Evolutionary conservation across 805 yeast genomes (phyloP).

Genomic region (Nakazawaea pomicola): DNA sequence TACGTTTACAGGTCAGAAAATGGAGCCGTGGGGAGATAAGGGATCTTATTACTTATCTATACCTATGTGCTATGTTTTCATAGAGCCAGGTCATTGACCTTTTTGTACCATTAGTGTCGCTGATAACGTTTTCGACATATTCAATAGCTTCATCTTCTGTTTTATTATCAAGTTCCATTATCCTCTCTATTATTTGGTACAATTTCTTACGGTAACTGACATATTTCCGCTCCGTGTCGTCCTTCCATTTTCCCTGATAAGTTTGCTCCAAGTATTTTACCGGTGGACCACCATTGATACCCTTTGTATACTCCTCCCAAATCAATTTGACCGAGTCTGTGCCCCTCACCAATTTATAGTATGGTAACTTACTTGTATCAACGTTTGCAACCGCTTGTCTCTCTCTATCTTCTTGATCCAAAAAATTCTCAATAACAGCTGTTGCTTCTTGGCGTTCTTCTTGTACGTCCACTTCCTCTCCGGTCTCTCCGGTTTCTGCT

Average conservation of each 20-base stretch:
- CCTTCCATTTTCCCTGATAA: conserved; percentile 37
- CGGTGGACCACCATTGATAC: conserved; percentile 35
- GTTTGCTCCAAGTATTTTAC: conserved; percentile 33
- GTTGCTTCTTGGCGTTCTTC: background rate
- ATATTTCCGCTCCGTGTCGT: conserved; percentile 14
- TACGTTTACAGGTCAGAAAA: no score
- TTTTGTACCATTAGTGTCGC: background rate
- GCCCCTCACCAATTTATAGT: conserved; percentile 8
- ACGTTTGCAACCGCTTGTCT: no score
- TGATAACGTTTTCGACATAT: conserved; percentile 6
- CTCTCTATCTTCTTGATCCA: background rate
- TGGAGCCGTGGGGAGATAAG: no score
- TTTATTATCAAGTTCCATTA: conserved; percentile 7
- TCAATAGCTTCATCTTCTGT: conserved; percentile 8
- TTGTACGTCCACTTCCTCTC: background rate
- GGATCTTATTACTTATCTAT: background rate
- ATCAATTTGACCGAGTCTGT: conserved; percentile 9
- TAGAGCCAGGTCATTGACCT: conserved; percentile 13
- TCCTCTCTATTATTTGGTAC: conserved; percentile 9
- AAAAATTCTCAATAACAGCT: no score
- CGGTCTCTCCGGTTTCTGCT: no score
- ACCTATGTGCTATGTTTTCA: conserved; percentile 4
- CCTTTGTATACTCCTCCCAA: conserved; percentile 30
- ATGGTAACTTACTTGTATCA: conserved; percentile 3
- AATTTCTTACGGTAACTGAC: conserved; percentile 11